Evolutionary conservation across 192 early-diverging fungal species (phyloP).

Genomic region (Dimargaris cristalligena): DNA sequence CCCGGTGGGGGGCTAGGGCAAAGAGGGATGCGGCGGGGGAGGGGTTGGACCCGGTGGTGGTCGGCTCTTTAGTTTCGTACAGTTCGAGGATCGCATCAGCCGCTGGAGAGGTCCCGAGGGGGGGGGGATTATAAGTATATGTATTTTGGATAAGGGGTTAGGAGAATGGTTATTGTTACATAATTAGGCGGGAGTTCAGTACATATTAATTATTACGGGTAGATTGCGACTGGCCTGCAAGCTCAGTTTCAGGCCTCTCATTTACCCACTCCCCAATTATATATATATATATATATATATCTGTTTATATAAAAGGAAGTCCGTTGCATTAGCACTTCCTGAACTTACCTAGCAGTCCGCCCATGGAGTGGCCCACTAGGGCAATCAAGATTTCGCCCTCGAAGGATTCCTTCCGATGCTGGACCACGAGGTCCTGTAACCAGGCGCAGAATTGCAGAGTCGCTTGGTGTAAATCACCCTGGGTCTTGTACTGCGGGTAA

Average conservation of each 20-base stretch:
- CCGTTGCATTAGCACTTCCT: too few species aligned
- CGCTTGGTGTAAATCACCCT: slow-evolving; percentile 30
- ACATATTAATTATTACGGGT: too few species aligned
- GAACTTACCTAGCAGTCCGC: slow-evolving; percentile 38
- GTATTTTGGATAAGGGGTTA: too few species aligned
- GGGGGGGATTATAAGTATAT: too few species aligned
- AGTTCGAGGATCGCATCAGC: not conserved
- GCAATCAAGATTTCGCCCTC: slow-evolving; percentile 12
- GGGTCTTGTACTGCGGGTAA: slow-evolving; percentile 39
- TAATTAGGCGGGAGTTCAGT: too few species aligned
- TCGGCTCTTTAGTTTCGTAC: not conserved
- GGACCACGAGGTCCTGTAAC: slow-evolving; percentile 24
- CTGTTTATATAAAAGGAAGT: too few species aligned
- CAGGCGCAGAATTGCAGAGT: slow-evolving; percentile 29
- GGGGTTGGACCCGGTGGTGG: not conserved
- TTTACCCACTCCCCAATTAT: too few species aligned
- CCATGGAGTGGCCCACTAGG: slow-evolving; percentile 36
- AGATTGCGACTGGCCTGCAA: too few species aligned
- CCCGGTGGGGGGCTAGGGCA: not conserved
- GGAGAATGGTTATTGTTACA: too few species aligned
- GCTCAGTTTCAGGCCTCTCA: too few species aligned
- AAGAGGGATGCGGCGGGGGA: not conserved
- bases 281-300: too few species aligned
- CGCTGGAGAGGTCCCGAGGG: not conserved
- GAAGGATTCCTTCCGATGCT: slow-evolving; percentile 13